These are phyloP conservation scores for Diversispora epigaea DNA, from an alignment of 192 early-diverging fungal genomes.

Conservation along the genomic window DNA sequence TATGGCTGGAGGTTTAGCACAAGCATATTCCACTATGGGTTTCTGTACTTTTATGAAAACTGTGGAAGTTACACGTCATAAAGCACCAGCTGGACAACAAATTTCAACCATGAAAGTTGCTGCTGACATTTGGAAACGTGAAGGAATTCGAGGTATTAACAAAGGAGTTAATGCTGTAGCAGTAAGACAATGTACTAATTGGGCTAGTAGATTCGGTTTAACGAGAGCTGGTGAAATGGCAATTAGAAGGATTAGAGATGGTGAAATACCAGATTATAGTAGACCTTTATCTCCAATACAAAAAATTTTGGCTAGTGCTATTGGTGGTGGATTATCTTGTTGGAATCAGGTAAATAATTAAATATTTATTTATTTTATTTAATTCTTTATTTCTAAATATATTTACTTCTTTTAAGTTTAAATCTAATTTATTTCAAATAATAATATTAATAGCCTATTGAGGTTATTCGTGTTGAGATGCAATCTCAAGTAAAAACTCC, in stretches of 20 bases:
- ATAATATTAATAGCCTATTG: conserved; percentile 70
- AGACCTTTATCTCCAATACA: conserved; percentile 52
- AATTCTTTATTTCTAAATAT: neutral
- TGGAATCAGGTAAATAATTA: conserved; percentile 73
- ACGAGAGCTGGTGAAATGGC: conserved; percentile 72
- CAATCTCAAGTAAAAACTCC: conserved; percentile 88
- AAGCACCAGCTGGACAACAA: conserved; percentile 56
- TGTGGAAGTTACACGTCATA: conserved; percentile 96
- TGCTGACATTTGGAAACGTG: conserved; percentile 82
- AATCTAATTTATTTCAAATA: neutral
- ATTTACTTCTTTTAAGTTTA: neutral
- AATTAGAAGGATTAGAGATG: conserved; percentile 59
- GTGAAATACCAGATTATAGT: conserved; percentile 39
- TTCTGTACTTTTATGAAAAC: conserved; percentile 99
- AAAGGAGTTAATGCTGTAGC: conserved; percentile 99
- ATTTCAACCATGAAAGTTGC: conserved; percentile 84
- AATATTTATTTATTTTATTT: no score
- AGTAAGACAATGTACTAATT: conserved; percentile 95
- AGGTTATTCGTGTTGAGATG: conserved; percentile 99
- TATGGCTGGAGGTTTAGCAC: conserved; percentile 91
- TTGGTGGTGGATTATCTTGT: conserved; percentile 90
- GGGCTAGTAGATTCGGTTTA: conserved; percentile 95
- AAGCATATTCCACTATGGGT: conserved; percentile 99
- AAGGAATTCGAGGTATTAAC: conserved; percentile 96
- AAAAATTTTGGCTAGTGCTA: conserved; percentile 72